These are phyloP conservation scores for Plasmopara halstedii DNA, from an alignment of 352 stramenopile genomes.

Conservation along the genomic window DNA sequence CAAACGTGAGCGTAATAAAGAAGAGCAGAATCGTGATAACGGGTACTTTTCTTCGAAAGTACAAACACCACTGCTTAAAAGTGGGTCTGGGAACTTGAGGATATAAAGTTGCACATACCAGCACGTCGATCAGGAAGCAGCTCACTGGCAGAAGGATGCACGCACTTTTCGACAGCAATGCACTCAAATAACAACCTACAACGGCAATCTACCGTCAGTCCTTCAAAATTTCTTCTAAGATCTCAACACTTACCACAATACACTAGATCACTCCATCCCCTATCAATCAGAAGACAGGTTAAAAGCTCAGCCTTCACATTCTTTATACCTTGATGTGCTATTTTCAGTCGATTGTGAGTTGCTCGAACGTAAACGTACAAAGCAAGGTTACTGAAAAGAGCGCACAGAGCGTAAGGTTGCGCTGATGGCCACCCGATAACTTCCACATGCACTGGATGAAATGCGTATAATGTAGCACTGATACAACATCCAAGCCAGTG, in stretches of 20 bases:
- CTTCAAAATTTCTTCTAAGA: neutral
- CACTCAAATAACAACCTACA: constrained; percentile 27
- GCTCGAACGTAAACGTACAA: constrained; percentile 22
- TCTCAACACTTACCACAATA: constrained; percentile 4
- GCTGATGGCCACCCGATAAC: constrained; percentile 63
- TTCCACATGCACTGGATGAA: constrained; percentile 62
- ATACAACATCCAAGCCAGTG: constrained; percentile 26
- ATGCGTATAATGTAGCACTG: constrained; percentile 37
- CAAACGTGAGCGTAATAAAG: constrained; percentile 33
- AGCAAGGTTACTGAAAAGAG: constrained; percentile 42
- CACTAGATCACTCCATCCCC: constrained; percentile 7
- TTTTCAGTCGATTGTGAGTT: constrained; percentile 5
- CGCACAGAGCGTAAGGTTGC: constrained; percentile 54
- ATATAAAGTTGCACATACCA: constrained; percentile 14
- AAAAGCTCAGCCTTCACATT: constrained; percentile 1
- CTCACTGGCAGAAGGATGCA: constrained; percentile 32
- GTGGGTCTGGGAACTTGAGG: constrained; percentile 2
- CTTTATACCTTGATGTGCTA: neutral
- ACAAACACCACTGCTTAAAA: constrained; percentile 12
- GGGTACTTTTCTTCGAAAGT: constrained; percentile 17
- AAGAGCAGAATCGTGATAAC: constrained; percentile 11
- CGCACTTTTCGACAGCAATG: constrained; percentile 51
- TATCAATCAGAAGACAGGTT: constrained; percentile 2
- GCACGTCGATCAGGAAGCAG: constrained; percentile 31
- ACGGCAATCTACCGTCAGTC: neutral